Conservation (phyloP, 1,284 basidiomycete genomes). For the Ceraceosorus guamensis region DNA sequence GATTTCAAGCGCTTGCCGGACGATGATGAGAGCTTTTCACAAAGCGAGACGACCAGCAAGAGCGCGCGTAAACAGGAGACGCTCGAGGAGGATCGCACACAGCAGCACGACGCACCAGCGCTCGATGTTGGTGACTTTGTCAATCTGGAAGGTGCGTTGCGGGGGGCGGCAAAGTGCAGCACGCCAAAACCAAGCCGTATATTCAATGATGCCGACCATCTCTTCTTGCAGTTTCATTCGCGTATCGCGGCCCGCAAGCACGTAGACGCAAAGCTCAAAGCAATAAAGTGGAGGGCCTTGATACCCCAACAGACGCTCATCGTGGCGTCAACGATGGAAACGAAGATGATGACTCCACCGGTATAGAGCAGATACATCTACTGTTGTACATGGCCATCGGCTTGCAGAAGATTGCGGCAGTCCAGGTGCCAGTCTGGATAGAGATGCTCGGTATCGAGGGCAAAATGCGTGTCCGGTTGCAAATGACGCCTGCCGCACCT, state of each 20-base stretch:
- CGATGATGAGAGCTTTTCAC: conserved; percentile 21
- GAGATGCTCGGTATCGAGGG: conserved; percentile 42
- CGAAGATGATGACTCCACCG: not conserved
- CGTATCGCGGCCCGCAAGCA: conserved; percentile 23
- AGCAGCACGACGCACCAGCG: conserved; percentile 11
- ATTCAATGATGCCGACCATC: no score
- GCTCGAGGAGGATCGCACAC: conserved; percentile 13
- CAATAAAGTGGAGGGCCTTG: conserved; percentile 9
- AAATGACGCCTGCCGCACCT: conserved; percentile 33
- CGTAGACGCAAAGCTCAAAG: conserved; percentile 4
- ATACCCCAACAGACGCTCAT: no score
- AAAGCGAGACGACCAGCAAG: conserved; percentile 6
- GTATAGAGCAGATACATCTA: conserved; percentile 7
- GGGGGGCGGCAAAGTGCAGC: no score
- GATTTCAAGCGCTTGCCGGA: conserved; percentile 27
- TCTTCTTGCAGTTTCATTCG: conserved; percentile 38
- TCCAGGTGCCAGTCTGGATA: conserved; percentile 40
- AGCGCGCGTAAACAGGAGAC: not conserved
- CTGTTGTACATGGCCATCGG: conserved; percentile 38
- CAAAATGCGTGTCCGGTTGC: conserved; percentile 37
- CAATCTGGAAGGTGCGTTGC: conserved; percentile 11
- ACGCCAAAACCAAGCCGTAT: no score
- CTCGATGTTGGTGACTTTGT: conserved; percentile 36
- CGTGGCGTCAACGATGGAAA: not conserved
- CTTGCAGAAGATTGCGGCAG: conserved; percentile 40